phyloP scores from a whole-genome alignment of 805 yeast species.

The Yarrowia deformans region DNA sequence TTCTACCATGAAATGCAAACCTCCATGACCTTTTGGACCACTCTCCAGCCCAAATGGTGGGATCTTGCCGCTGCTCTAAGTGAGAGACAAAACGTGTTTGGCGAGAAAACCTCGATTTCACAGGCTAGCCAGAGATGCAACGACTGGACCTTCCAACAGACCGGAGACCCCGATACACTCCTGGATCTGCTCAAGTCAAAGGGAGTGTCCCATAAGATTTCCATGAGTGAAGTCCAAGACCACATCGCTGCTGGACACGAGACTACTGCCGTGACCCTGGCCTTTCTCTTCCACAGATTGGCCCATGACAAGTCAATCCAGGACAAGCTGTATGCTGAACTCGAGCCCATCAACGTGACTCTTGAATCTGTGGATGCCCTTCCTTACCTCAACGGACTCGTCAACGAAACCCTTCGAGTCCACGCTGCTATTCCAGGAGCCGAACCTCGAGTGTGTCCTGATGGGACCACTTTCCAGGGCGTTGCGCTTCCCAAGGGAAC shows the following conservation, averaged over 20 bases:
- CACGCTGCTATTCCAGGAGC: conserved; percentile 29
- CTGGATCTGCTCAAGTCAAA: conserved; percentile 18
- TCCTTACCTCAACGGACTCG: conserved; percentile 21
- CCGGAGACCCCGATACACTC: conserved; percentile 16
- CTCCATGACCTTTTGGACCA: conserved; percentile 71
- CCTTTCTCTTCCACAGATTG: conserved; percentile 59
- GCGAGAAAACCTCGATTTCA: conserved; percentile 19
- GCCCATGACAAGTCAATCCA: conserved; percentile 47
- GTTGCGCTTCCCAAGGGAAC: conserved; percentile 8
- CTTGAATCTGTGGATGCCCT: conserved; percentile 4
- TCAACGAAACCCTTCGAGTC: conserved; percentile 17
- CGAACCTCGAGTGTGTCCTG: conserved; percentile 25
- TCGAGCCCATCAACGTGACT: conserved; percentile 2
- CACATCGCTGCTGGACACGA: conserved; percentile 82
- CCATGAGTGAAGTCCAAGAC: conserved; percentile 62
- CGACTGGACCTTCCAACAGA: conserved; percentile 24
- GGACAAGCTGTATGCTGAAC: conserved; percentile 23
- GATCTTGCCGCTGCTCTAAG: conserved; percentile 54
- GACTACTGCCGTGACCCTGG: conserved; percentile 71
- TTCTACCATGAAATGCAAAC: conserved; percentile 59
- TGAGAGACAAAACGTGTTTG: background rate
- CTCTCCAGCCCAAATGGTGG: conserved; percentile 64
- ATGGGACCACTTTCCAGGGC: conserved; percentile 1
- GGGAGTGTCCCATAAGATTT: conserved; percentile 48
- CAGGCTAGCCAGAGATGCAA: conserved; percentile 18